Conservation (phyloP, 2,329 filamentous ascomycete genomes). For the Purpureocillium takamizusanense region DNA sequence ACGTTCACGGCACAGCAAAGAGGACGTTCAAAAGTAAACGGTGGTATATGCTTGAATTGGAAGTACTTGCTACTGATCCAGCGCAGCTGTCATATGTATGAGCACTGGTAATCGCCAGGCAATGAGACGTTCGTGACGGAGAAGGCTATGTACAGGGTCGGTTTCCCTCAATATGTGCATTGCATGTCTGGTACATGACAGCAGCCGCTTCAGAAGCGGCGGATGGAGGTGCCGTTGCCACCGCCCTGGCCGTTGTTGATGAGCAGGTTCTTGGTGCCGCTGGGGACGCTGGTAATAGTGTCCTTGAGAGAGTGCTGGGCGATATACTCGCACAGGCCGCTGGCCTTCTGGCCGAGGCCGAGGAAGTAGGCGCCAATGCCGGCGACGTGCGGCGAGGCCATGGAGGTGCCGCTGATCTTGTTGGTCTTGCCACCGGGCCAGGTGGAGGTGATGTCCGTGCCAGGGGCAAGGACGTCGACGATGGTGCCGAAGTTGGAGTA, state of each 20-base stretch:
- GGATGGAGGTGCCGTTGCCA: too few species aligned
- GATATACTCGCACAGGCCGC: conserved; percentile 38
- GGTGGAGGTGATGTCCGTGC: conserved; percentile 33
- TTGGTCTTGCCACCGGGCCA: conserved; percentile 29
- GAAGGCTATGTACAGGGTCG: background rate
- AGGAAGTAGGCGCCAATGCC: conserved; percentile 35
- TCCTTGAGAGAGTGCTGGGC: conserved; percentile 29
- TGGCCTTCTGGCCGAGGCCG: conserved; percentile 30
- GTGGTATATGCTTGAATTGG: background rate
- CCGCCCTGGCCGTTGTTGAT: conserved; percentile 40
- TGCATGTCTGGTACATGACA: background rate
- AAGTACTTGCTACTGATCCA: background rate
- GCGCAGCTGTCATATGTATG: background rate
- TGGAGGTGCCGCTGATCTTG: conserved; percentile 33
- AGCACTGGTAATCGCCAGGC: background rate
- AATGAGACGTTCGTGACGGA: background rate
- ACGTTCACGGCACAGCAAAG: too few species aligned
- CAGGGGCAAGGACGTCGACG: conserved; percentile 41
- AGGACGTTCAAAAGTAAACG: too few species aligned
- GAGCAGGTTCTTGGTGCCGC: conserved; percentile 40
- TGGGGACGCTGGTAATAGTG: conserved; percentile 29
- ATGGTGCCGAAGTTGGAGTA: conserved; percentile 41
- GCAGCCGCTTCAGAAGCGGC: too few species aligned
- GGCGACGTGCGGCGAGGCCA: conserved; percentile 29
- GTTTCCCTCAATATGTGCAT: background rate